Evolutionary conservation across 1,284 basidiomycete species (phyloP).

Genomic region (Grifola frondosa): DNA sequence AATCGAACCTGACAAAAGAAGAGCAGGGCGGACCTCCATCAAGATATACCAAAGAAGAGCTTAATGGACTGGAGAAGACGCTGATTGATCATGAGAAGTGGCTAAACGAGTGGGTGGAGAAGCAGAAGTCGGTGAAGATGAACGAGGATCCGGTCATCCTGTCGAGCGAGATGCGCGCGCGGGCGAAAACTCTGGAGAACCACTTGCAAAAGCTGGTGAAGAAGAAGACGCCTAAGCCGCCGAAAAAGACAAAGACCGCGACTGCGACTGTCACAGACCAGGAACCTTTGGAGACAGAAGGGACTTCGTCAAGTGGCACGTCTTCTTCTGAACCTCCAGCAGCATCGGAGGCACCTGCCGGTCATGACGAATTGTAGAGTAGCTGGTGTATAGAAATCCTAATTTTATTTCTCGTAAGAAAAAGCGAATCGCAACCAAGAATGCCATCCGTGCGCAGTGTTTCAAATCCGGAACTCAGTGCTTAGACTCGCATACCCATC

Average conservation of each 20-base stretch:
- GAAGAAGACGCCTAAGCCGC: slow-evolving; percentile 60
- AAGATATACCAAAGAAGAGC: slow-evolving; percentile 81
- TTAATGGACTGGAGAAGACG: slow-evolving; percentile 71
- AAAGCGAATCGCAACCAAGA: too few species aligned
- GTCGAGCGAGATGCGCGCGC: slow-evolving; percentile 78
- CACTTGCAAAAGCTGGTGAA: slow-evolving; percentile 67
- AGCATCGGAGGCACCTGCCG: slow-evolving; percentile 9
- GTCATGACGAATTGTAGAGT: slow-evolving; percentile 31
- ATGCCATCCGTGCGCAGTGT: too few species aligned
- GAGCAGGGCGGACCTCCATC: slow-evolving; percentile 56
- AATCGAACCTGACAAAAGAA: slow-evolving; percentile 66
- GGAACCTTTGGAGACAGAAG: slow-evolving; percentile 2
- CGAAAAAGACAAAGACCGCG: slow-evolving; percentile 45
- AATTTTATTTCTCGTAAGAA: too few species aligned
- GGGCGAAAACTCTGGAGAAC: slow-evolving; percentile 76
- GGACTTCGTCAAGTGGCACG: slow-evolving; percentile 3
- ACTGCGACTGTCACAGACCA: slow-evolving; percentile 9
- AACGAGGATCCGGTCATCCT: slow-evolving; percentile 83
- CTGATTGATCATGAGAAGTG: slow-evolving; percentile 79
- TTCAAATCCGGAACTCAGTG: too few species aligned
- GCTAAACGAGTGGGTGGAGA: slow-evolving; percentile 77
- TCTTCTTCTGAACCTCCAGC: slow-evolving; percentile 7
- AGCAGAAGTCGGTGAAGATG: slow-evolving; percentile 70
- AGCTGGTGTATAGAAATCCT: too few species aligned
- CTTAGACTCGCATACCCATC: too few species aligned